Conservation (phyloP, 805 yeast genomes). For the Pichia eremophila region DNA sequence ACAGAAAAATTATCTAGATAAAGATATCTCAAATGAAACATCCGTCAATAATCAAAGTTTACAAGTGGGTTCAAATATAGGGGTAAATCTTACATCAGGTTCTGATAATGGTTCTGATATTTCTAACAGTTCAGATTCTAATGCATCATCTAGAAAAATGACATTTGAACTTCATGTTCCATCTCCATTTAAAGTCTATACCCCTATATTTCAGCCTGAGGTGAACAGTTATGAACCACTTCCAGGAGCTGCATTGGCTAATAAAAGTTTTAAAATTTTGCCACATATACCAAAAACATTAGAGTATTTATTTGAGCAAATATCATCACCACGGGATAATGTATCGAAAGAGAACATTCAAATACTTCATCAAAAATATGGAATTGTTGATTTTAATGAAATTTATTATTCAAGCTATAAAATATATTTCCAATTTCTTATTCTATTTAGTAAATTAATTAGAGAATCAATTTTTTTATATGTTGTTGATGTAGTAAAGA, state of each 20-base stretch:
- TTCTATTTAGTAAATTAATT: background rate
- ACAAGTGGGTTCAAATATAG: no score
- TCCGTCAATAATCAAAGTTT: no score
- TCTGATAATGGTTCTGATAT: no score
- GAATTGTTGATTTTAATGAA: conserved; percentile 1
- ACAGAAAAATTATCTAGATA: no score
- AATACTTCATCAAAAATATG: background rate
- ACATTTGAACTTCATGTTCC: no score
- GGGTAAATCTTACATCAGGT: no score
- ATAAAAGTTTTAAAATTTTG: background rate
- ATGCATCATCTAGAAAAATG: no score
- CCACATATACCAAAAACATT: background rate
- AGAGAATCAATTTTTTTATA: background rate
- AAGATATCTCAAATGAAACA: background rate
- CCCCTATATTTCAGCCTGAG: background rate
- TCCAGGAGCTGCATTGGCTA: background rate
- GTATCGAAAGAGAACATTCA: background rate
- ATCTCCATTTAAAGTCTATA: background rate
- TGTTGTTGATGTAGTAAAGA: background rate
- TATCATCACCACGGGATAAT: background rate
- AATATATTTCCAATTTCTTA: background rate
- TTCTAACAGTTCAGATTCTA: no score
- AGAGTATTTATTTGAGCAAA: background rate
- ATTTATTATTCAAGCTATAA: background rate
- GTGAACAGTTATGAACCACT: background rate